Base-by-base conservation (phyloP, 257 asterid genomes). In the Solanum clarkiae region DNA sequence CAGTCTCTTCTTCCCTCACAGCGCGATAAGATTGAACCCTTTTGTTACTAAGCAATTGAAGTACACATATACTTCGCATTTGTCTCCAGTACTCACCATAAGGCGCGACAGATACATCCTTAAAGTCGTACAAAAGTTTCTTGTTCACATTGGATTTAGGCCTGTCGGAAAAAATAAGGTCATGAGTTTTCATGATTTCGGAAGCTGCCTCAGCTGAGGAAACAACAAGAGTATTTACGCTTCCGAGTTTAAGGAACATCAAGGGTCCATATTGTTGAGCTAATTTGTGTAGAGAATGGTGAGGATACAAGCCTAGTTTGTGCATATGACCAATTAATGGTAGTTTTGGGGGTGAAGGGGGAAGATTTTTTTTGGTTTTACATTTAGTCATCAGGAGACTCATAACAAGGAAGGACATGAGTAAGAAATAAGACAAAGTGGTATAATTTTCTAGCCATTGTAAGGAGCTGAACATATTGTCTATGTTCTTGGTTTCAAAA, bases 1-100 rank as follows among this genome's bases (percentile, higher is more conserved):
- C 8, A 2, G 93, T 90, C 69, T 90, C 93, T 63, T 92, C 91
- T 32, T 87, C 94, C 32, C 95, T 83, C 2, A 89, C 84, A 10
- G 7, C 17, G 0, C 87, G 84, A 83, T 81, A 92, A 4, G 91
- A 89, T 6, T 86, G 91, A 29, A 93, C 94, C 56, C 86, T 85
- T 59, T 88, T 91, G 84, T 56, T 82, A 22, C 91, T 91, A 59
- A 93, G 84, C 2, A 93, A 89, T 12, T 91, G 92, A 22, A 89
- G 88, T 7, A 92, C 91, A 29, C 91, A 85, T 6, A 92, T 81
- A 86, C 91, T 88, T 53, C 88, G 71, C 22, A 86, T 53, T 47
- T 88, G 88, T 84, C 93, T 91, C 93, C 91, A 93, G 22, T 88
- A 88, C 22, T 92, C 92, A 0, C 94, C 91, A 51, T 93, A 92